phyloP scores from a whole-genome alignment of 306 rosid species.

The Prunus davidiana region DNA sequence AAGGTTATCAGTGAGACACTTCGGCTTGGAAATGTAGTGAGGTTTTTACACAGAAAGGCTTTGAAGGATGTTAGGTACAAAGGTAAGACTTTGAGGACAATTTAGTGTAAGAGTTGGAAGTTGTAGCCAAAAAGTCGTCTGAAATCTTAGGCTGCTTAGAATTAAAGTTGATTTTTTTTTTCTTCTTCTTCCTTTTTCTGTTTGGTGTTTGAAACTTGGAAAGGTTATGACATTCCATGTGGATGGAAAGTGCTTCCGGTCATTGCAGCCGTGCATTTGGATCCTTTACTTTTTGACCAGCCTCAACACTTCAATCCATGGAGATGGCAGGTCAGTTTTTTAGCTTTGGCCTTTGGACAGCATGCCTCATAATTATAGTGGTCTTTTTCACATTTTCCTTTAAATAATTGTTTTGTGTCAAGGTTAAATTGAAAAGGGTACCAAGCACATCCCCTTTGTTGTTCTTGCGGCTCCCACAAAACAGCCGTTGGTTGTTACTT shows the following conservation, averaged over 20 bases:
- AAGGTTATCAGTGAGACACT: conserved; percentile 97
- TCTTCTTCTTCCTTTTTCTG: not conserved
- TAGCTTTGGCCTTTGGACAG: conserved; percentile 15
- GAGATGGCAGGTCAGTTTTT: conserved; percentile 94
- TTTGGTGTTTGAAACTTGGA: conserved; percentile 22
- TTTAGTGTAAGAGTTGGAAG: conserved; percentile 6
- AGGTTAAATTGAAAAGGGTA: conserved; percentile 2
- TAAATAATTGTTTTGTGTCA: not conserved
- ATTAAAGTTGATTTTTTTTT: too few relatives aligned
- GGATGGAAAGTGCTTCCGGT: conserved; percentile 99
- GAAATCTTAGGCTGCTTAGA: conserved; percentile 2
- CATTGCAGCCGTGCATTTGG: conserved; percentile 91
- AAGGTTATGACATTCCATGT: conserved; percentile 98
- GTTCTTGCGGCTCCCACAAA: conserved; percentile 39
- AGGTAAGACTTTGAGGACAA: conserved; percentile 43
- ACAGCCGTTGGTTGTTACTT: conserved; percentile 31
- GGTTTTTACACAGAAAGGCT: conserved; percentile 95
- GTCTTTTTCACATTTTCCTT: not conserved
- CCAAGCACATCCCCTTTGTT: conserved; percentile 42
- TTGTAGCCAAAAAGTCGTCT: conserved; percentile 16
- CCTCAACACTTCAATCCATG: conserved; percentile 96
- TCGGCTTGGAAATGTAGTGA: conserved; percentile 89
- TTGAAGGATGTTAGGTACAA: conserved; percentile 75
- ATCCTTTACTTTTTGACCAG: conserved; percentile 85
- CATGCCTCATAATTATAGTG: conserved; percentile 39